Evolutionary conservation across 441 rosid species (phyloP).

Genomic region (Arabidopsis lyrata): DNA sequence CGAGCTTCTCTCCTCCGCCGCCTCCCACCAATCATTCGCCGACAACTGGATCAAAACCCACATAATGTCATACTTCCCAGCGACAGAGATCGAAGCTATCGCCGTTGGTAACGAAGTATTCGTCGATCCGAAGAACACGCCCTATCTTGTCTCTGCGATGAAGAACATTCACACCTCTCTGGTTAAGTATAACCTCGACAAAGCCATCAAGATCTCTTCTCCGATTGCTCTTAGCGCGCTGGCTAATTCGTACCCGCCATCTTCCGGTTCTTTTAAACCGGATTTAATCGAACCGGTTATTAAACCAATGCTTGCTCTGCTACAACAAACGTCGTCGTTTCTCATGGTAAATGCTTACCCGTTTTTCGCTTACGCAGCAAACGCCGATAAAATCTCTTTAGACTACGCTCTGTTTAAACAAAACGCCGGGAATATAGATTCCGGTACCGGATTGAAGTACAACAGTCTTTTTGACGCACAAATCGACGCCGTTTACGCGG

Average conservation of each 20-base stretch:
- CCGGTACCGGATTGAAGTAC: conserved; percentile 74
- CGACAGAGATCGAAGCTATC: conserved; percentile 65
- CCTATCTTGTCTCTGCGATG: conserved; percentile 41
- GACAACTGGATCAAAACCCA: conserved; percentile 63
- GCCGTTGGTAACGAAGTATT: conserved; percentile 85
- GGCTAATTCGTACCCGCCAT: conserved; percentile 66
- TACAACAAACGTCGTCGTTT: conserved; percentile 60
- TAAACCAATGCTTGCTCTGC: conserved; percentile 72
- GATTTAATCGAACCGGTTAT: conserved; percentile 39
- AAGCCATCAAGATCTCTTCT: conserved; percentile 60
- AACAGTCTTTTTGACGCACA: conserved; percentile 79
- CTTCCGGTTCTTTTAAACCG: conserved; percentile 45
- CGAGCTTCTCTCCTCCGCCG: conserved; percentile 47
- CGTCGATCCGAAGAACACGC: conserved; percentile 50
- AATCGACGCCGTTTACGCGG: conserved; percentile 78
- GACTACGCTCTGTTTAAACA: conserved; percentile 73
- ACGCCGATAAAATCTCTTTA: conserved; percentile 64
- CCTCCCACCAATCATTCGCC: conserved; percentile 58
- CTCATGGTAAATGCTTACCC: conserved; percentile 85
- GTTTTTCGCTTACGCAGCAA: conserved; percentile 69
- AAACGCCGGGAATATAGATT: conserved; percentile 70
- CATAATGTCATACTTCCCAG: conserved; percentile 52
- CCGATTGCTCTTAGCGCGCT: conserved; percentile 66
- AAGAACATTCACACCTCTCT: conserved; percentile 40
- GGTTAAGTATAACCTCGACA: conserved; percentile 25